Evolutionary conservation across 73 alveolate genomes (phyloP).

Genomic region (Symbiodinium pilosum): DNA sequence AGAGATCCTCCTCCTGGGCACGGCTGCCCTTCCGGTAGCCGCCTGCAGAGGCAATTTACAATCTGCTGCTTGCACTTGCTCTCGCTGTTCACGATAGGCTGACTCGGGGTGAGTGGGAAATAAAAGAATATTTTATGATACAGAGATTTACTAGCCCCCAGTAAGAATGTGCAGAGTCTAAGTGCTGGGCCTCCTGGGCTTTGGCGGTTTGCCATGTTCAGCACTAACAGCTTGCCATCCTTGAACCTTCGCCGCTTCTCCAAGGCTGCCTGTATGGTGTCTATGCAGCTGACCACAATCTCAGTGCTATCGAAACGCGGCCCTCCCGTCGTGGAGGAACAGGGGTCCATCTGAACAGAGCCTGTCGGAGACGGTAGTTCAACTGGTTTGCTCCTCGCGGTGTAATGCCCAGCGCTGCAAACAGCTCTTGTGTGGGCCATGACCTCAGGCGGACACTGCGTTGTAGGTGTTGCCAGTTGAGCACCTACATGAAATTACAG

Average conservation of each 20-base stretch:
- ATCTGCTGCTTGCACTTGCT: not conserved
- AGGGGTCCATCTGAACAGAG: not conserved
- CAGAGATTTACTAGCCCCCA: too few species aligned
- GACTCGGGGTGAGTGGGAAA: too few species aligned
- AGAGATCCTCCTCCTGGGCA: constrained; percentile 55
- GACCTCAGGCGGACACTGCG: not conserved
- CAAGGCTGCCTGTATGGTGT: constrained; percentile 28
- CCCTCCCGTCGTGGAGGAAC: not conserved
- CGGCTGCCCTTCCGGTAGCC: constrained; percentile 50
- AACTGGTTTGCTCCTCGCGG: too few species aligned
- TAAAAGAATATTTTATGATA: too few species aligned
- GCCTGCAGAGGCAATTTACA: not conserved
- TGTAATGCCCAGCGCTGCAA: not conserved
- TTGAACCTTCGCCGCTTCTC: constrained; percentile 5
- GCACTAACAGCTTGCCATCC: constrained; percentile 48
- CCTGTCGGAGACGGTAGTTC: not conserved
- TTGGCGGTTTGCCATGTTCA: constrained; percentile 51
- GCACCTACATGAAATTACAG: not conserved
- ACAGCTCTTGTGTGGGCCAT: constrained; percentile 33
- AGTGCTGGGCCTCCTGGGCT: constrained; percentile 27
- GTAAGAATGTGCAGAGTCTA: not conserved
- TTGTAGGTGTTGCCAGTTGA: not conserved
- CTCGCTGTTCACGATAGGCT: too few species aligned
- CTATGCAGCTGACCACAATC: not conserved
- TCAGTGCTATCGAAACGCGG: not conserved